These are phyloP conservation scores for Tricladium varicosporioides DNA, from an alignment of 2,329 filamentous ascomycete species.

Conservation along the genomic window DNA sequence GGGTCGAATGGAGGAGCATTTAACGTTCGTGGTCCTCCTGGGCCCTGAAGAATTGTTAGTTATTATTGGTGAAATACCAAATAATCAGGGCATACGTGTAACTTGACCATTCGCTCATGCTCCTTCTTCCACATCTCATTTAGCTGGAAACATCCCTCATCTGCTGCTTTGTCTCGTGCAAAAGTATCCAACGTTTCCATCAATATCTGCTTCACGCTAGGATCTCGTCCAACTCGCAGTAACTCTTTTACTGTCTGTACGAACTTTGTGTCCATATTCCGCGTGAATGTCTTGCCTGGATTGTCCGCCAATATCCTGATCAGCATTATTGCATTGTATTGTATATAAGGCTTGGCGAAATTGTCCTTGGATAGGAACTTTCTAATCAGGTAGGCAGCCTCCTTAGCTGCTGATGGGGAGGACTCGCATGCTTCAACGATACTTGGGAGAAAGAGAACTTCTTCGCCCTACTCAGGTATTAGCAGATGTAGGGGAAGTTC, in stretches of 20 bases:
- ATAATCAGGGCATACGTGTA: conserved; percentile 36
- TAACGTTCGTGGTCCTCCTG: conserved; percentile 38
- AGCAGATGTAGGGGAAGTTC: not conserved
- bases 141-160: conserved; percentile 70
- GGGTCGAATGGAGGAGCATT: conserved; percentile 44
- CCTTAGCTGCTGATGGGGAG: conserved; percentile 78
- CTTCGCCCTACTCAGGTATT: conserved; percentile 61
- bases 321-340: conserved; percentile 97
- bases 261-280: conserved; percentile 84
- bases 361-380: conserved; percentile 78
- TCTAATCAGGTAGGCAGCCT: conserved; percentile 77
- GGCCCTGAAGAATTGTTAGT: conserved; percentile 20
- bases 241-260: conserved; percentile 72
- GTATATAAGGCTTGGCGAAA: conserved; percentile 62
- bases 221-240: conserved; percentile 68
- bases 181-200: conserved; percentile 83
- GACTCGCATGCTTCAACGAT: conserved; percentile 97
- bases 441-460: conserved; percentile 86
- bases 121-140: conserved; percentile 89
- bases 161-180: conserved; percentile 62
- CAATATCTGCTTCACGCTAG: conserved; percentile 78
- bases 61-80: not conserved
- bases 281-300: conserved; percentile 85
- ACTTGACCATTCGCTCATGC: conserved; percentile 60
- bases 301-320: conserved; percentile 90